Evolutionary conservation across 805 yeast species (phyloP), one percentile per base, ranked within the genome.

Genomic region (Zygoascus bituminiphila): DNA sequence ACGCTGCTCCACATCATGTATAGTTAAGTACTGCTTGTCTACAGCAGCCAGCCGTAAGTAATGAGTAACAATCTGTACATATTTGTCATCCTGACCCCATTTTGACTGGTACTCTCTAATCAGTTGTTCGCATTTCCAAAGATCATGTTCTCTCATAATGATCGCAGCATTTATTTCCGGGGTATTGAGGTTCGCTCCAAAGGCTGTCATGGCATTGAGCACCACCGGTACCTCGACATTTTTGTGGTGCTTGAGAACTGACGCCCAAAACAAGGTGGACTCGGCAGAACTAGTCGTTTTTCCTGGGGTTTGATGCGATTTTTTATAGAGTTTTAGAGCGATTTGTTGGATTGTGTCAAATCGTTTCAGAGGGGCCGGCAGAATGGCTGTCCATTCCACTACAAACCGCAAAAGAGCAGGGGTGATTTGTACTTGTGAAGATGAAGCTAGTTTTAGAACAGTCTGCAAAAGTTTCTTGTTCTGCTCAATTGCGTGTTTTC

Each of bases 361-460:
- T 6, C 44, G 31, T 6, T 26, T 23, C 20, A 41, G 15, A 6
- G 25, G 44, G 9, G 33, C 35, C 7, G 44, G 44, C 10, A 41
- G n/a, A n/a, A 41, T 15, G 12, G 44, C 44, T 24, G 44, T 41
- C 44, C 44, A 41, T 41, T 41, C 35, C 2, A 23, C 44, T 10
- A 41, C 5, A 26, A 41, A 41, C 15, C 22, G 36, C 9, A 41
- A 22, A 12, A 41, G 25, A 6, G 21, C 10, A 22, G 25, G 14
- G 22, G n/a, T 41, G 6, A 41, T 9, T 2, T 15, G 35, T 19
- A 36, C 6, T 4, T 12, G 14, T 9, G 39, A 12, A 12, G 39
- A 36, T 19, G 20, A 3, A n/a, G 19, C 10, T 4, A 5, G 8
- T 15, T n/a, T 41, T 4, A 19, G n/a, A 6, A 41, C 22, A 19